These are phyloP conservation scores for Avena insularis DNA, from an alignment of 176 grass and related monocot species.

Conservation along the genomic window DNA sequence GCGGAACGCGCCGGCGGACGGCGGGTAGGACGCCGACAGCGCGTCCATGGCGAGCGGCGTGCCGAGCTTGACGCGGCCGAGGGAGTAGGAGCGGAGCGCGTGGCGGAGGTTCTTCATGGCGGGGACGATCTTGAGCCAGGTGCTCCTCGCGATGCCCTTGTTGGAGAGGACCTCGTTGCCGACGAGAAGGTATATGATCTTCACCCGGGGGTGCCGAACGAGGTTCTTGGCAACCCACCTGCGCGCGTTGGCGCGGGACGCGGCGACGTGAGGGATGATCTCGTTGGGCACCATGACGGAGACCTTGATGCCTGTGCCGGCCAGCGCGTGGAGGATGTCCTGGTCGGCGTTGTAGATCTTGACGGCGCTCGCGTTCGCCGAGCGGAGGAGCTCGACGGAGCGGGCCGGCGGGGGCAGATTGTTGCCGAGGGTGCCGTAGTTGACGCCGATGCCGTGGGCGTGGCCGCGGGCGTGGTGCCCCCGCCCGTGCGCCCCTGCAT, in stretches of 20 bases:
- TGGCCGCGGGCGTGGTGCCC: not conserved
- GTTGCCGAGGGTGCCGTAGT: constrained; percentile 84
- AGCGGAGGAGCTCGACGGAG: constrained; percentile 64
- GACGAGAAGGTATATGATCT: constrained; percentile 67
- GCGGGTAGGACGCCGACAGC: constrained; percentile 57
- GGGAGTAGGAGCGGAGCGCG: constrained; percentile 15
- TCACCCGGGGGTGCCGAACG: constrained; percentile 44
- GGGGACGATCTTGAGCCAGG: constrained; percentile 59
- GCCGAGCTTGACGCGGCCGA: constrained; percentile 59
- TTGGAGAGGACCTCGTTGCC: constrained; percentile 94
- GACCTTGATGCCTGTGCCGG: constrained; percentile 59
- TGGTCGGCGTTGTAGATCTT: constrained; percentile 94
- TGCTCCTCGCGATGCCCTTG: constrained; percentile 48
- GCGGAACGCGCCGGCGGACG: constrained; percentile 69
- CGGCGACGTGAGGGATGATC: constrained; percentile 62
- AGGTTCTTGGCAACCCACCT: constrained; percentile 63
- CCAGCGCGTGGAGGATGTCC: constrained; percentile 69
- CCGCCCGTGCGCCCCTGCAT: constrained; percentile 4
- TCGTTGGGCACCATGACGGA: constrained; percentile 97
- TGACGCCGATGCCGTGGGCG: constrained; percentile 64
- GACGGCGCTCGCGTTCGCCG: constrained; percentile 61
- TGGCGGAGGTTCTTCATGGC: constrained; percentile 70
- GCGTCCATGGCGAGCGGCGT: constrained; percentile 74
- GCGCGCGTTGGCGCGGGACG: constrained; percentile 49
- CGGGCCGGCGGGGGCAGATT: constrained; percentile 60